Evolutionary conservation across 495 filamentous ascomycete species (phyloP).

Genomic region (Bacidia rubella): DNA sequence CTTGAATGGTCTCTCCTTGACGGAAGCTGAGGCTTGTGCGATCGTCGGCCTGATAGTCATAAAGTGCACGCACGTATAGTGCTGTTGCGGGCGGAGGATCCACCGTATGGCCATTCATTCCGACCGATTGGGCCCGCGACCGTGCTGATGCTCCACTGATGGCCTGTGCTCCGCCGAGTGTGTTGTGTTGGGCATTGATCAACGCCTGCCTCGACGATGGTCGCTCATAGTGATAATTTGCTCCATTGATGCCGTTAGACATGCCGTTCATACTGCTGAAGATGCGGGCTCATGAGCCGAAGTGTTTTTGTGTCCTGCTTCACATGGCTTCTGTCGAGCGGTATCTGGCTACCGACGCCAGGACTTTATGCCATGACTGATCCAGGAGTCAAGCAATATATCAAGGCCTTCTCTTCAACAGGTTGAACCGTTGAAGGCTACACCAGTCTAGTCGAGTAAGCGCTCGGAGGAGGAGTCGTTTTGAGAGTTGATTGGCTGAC

Average conservation of each 20-base stretch:
- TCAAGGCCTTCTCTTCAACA: background rate
- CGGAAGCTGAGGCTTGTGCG: slow-evolving; percentile 91
- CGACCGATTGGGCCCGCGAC: slow-evolving; percentile 23
- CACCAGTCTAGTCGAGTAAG: background rate
- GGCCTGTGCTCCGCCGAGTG: slow-evolving; percentile 2
- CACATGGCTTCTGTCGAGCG: background rate
- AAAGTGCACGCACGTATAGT: slow-evolving; percentile 88
- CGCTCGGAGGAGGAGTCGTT: background rate
- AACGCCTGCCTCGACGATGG: slow-evolving; percentile 20
- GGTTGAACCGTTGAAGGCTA: background rate
- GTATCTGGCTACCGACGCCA: background rate
- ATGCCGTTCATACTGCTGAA: slow-evolving; percentile 6
- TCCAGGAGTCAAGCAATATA: background rate
- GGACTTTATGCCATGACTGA: background rate
- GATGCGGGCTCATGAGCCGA: background rate
- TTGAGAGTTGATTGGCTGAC: background rate
- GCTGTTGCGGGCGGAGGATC: slow-evolving; percentile 55
- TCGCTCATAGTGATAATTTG: slow-evolving; percentile 35
- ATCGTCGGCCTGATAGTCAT: slow-evolving; percentile 96
- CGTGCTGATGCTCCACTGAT: slow-evolving; percentile 16
- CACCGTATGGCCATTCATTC: slow-evolving; percentile 59
- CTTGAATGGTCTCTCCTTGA: slow-evolving; percentile 91
- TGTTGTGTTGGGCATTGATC: slow-evolving; percentile 17
- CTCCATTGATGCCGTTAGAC: slow-evolving; percentile 19
- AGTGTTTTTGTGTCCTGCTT: background rate